Percentiles rank a stretch among this genome's conserved stretches.
These are phyloP conservation scores for Houttuynia cordata DNA, from an alignment of 164 flowering plant species.

Conservation along the genomic window DNA sequence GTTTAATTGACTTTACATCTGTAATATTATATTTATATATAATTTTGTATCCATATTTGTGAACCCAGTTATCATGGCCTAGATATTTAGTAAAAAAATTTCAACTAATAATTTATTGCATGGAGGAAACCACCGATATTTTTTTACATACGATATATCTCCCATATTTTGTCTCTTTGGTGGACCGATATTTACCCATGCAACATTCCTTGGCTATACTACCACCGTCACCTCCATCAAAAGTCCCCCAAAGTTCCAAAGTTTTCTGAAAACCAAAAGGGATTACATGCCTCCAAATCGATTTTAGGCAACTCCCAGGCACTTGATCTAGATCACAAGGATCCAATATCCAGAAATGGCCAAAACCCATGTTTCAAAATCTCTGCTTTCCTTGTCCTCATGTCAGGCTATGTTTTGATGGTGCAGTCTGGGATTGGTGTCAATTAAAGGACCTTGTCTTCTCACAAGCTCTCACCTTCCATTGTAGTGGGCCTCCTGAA, in stretches of 20 bases:
- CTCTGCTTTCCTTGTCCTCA: conserved; percentile 2
- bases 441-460: conserved; percentile 78
- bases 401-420: conserved; percentile 9
- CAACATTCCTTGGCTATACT: background rate
- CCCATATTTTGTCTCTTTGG: too few species aligned
- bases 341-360: conserved; percentile 1
- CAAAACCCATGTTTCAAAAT: background rate
- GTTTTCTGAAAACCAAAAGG: background rate
- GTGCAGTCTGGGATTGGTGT: conserved; percentile 48
- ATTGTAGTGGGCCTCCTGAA: conserved; percentile 67
- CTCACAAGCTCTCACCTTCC: conserved; percentile 50
- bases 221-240: background rate
- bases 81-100: too few species aligned
- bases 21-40: too few species aligned
- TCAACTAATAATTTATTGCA: too few species aligned
- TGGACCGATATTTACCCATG: too few species aligned
- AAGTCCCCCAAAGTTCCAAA: background rate
- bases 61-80: too few species aligned
- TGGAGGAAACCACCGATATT: too few species aligned
- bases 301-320: background rate
- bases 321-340: background rate
- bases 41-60: too few species aligned
- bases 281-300: background rate
- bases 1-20: too few species aligned
- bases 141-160: too few species aligned